Evolutionary conservation across 2,329 filamentous ascomycete genomes (phyloP).

Genomic region (Stachybotrys elegans): DNA sequence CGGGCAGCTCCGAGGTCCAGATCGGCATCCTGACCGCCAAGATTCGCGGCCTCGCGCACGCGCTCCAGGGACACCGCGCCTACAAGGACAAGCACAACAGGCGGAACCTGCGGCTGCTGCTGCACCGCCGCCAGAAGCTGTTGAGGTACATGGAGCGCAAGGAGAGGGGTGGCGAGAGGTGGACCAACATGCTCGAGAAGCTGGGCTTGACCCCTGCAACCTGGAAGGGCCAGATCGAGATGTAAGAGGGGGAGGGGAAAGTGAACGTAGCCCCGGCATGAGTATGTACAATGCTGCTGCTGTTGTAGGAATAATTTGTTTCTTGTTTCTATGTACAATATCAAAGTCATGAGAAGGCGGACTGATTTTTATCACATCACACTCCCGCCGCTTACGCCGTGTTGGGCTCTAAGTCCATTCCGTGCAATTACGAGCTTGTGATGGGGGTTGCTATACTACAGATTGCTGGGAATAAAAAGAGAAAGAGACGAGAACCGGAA

Average conservation of each 20-base stretch:
- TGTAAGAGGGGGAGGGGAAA: conserved; percentile 23
- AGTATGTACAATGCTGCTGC: conserved; percentile 40
- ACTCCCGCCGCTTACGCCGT: conserved; percentile 24
- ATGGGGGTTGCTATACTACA: conserved; percentile 39
- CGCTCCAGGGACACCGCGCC: conserved; percentile 61
- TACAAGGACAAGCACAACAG: conserved; percentile 93
- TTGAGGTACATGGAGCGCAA: conserved; percentile 81
- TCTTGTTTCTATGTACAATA: conserved; percentile 50
- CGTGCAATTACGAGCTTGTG: conserved; percentile 30
- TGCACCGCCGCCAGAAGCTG: conserved; percentile 85
- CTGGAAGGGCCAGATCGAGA: conserved; percentile 79
- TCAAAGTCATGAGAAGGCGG: conserved; percentile 24
- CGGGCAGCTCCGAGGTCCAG: conserved; percentile 95
- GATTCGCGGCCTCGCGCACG: conserved; percentile 75
- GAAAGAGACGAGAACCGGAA: conserved; percentile 11
- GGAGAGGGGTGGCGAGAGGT: conserved; percentile 86
- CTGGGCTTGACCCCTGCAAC: conserved; percentile 82
- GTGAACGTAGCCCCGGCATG: not conserved
- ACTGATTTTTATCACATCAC: conserved; percentile 10
- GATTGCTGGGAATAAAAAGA: conserved; percentile 23
- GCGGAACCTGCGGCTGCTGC: conserved; percentile 77
- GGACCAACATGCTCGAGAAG: conserved; percentile 78
- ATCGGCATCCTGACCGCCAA: conserved; percentile 92
- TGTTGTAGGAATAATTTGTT: conserved; percentile 29
- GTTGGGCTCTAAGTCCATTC: conserved; percentile 18